Conservation (phyloP, 1,139 yeast genomes). For the Suhomyces yuchorum region DNA sequence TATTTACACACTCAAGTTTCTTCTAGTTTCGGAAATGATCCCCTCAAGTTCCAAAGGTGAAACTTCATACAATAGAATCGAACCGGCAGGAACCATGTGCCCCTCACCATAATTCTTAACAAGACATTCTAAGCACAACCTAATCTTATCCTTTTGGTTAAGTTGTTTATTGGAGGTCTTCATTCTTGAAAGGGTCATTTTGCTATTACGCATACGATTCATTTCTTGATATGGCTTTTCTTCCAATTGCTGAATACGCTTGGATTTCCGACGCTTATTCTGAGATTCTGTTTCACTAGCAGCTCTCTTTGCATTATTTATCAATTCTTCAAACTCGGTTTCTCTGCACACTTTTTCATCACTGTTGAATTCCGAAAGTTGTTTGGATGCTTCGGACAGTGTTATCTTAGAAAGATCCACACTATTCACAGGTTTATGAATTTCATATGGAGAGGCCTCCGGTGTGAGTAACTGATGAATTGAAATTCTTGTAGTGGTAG, state of each 20-base stretch:
- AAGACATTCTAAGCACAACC: constrained; percentile 26
- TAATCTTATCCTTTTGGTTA: constrained; percentile 26
- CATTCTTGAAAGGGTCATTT: constrained; percentile 20
- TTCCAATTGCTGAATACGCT: constrained; percentile 10
- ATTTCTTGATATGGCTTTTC: constrained; percentile 8
- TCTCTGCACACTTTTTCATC: constrained; percentile 5
- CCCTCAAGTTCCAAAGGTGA: constrained; percentile 24
- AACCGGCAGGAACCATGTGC: constrained; percentile 24
- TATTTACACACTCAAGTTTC: constrained; percentile 6
- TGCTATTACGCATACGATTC: constrained; percentile 9
- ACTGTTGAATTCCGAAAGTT: constrained; percentile 7
- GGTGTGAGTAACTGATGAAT: constrained; percentile 39
- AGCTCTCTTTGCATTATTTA: constrained; percentile 14
- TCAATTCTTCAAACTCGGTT: constrained; percentile 12
- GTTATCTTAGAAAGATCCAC: constrained; percentile 7
- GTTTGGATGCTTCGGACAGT: constrained; percentile 11
- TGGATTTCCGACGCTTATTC: constrained; percentile 11
- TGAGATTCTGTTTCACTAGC: constrained; percentile 9
- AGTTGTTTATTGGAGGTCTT: constrained; percentile 19
- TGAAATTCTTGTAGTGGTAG: constrained; percentile 13
- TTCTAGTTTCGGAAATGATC: constrained; percentile 17
- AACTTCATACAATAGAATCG: constrained; percentile 25
- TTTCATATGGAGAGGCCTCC: constrained; percentile 36
- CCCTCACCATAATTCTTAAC: constrained; percentile 16
- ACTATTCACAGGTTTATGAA: neutral